phyloP scores from a whole-genome alignment of 352 stramenopile genomes.

The Phytopythium boreale region DNA sequence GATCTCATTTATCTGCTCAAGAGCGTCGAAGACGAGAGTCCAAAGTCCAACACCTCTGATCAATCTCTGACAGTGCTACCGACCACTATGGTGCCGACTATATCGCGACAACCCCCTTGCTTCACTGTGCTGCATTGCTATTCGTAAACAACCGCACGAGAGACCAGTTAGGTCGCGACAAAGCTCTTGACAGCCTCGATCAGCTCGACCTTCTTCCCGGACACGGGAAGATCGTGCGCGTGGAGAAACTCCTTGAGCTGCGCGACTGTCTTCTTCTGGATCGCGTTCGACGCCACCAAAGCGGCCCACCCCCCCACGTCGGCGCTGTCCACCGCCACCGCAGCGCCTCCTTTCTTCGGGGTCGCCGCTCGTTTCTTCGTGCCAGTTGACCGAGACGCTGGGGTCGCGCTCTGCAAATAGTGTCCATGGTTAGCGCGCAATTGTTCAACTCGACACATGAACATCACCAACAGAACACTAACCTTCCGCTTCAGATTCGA shows the following conservation, averaged over 20 bases:
- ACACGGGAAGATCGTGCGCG: conserved; percentile 33
- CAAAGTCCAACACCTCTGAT: too few relatives aligned
- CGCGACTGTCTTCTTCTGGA: conserved; percentile 73
- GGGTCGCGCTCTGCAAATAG: conserved; percentile 20
- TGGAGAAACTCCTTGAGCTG: conserved; percentile 71
- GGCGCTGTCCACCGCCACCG: conserved; percentile 32
- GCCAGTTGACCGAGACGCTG: conserved; percentile 18
- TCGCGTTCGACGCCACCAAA: conserved; percentile 38
- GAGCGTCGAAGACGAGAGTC: too few relatives aligned
- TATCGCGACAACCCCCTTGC: too few relatives aligned
- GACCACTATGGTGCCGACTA: too few relatives aligned
- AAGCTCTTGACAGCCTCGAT: conserved; percentile 49
- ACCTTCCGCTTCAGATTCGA: conserved; percentile 58
- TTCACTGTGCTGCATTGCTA: not conserved
- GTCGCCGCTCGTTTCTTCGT: conserved; percentile 42
- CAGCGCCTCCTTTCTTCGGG: conserved; percentile 13
- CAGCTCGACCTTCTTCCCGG: conserved; percentile 66
- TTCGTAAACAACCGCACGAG: not conserved
- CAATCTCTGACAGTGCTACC: too few relatives aligned
- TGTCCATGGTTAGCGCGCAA: not conserved
- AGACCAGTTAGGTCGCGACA: conserved; percentile 19
- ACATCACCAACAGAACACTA: not conserved
- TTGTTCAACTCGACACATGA: not conserved
- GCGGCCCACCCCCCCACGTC: conserved; percentile 48
- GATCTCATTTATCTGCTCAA: too few relatives aligned